These are phyloP conservation scores for Taiozyma sp. DNA, from an alignment of 1,139 yeast genomes.

Conservation along the genomic window DNA sequence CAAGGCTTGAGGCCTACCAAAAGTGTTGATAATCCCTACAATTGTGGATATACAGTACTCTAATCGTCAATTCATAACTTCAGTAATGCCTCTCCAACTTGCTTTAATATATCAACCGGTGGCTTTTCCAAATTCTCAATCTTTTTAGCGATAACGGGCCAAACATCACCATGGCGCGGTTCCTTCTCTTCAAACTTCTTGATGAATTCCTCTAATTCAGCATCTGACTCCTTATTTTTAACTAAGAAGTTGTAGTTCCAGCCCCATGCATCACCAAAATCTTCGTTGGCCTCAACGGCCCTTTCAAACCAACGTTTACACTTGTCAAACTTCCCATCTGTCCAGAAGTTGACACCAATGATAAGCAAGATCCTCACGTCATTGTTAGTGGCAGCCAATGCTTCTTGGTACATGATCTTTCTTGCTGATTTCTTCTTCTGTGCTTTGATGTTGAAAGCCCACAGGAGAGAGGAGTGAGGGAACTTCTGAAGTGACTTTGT, in stretches of 20 bases:
- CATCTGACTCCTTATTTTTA: conserved; percentile 24
- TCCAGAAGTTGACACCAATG: conserved; percentile 69
- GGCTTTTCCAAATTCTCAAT: conserved; percentile 36
- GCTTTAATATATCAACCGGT: conserved; percentile 34
- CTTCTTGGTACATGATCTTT: conserved; percentile 66
- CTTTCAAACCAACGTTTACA: conserved; percentile 77
- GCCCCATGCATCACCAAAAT: conserved; percentile 75
- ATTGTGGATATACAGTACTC: neutral
- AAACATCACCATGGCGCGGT: conserved; percentile 55
- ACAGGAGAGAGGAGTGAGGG: conserved; percentile 55
- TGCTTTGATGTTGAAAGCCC: conserved; percentile 56
- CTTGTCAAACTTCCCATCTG: conserved; percentile 57
- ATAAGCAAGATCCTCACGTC: conserved; percentile 53
- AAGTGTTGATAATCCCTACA: too few relatives aligned
- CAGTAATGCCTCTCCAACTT: conserved; percentile 16
- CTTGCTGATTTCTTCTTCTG: conserved; percentile 47
- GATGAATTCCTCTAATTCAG: conserved; percentile 30
- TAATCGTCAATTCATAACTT: neutral
- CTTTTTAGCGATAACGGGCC: conserved; percentile 47
- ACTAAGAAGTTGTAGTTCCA: conserved; percentile 51
- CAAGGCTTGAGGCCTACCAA: neutral
- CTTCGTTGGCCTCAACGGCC: conserved; percentile 50
- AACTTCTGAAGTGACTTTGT: conserved; percentile 56
- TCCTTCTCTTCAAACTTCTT: conserved; percentile 35
- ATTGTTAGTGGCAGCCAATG: conserved; percentile 63